phyloP scores from a whole-genome alignment of 176 grass and related monocot species.

The Oryza glaberrima region DNA sequence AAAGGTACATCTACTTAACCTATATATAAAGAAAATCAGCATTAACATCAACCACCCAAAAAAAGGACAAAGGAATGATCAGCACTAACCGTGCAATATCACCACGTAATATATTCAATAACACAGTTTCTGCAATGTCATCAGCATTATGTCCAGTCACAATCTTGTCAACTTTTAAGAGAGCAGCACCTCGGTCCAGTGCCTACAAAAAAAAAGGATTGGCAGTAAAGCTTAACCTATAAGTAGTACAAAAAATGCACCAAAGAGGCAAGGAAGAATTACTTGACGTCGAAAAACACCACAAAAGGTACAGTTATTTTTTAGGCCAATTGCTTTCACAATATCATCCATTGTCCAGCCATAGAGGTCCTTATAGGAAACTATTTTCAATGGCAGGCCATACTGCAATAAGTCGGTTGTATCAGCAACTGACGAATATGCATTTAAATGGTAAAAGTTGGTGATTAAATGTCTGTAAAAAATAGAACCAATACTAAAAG shows the following conservation, averaged over 20 bases:
- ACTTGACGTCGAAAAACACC: slow-evolving; percentile 95
- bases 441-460: slow-evolving; percentile 11
- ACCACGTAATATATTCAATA: slow-evolving; percentile 95
- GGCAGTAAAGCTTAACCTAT: background rate
- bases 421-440: slow-evolving; percentile 1
- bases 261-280: slow-evolving; percentile 31
- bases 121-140: slow-evolving; percentile 97
- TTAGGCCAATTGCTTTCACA: slow-evolving; percentile 89
- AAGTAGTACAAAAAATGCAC: slow-evolving; percentile 14
- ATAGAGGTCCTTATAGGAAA: slow-evolving; percentile 97
- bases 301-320: slow-evolving; percentile 98
- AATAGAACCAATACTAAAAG: background rate
- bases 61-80: slow-evolving; percentile 20
- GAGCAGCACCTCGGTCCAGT: slow-evolving; percentile 91
- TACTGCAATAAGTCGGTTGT: slow-evolving; percentile 59
- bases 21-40: slow-evolving; percentile 60
- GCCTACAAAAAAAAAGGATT: slow-evolving; percentile 45
- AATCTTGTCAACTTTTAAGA: slow-evolving; percentile 89
- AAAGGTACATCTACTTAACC: slow-evolving; percentile 94
- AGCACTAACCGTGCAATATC: slow-evolving; percentile 88
- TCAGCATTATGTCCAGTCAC: slow-evolving; percentile 98
- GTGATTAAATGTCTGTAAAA: background rate
- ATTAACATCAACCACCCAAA: slow-evolving; percentile 4
- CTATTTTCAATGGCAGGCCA: slow-evolving; percentile 87
- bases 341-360: slow-evolving; percentile 99